Evolutionary conservation across 106 monocot genomes (phyloP), one percentile per base, ranked within the genome.

Genomic region (Dioscorea zingiberensis): DNA sequence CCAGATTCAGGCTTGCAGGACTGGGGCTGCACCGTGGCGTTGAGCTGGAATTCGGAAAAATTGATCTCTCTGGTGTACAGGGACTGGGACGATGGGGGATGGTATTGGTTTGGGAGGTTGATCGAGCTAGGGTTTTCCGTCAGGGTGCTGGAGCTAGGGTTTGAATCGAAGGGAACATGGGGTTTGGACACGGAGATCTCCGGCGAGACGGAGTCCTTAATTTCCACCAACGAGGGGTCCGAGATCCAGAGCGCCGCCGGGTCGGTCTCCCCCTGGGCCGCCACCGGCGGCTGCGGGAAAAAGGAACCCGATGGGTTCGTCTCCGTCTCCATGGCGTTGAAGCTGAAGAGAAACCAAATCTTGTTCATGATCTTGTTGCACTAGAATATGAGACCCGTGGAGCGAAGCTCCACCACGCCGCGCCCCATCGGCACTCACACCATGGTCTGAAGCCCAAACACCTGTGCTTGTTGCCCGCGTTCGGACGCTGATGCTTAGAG

Each of bases 401-500:
- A 90, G 10, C 90, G 86, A 27, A 90, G 77, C 80, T 90, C 90
- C 13, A 90, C 69, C 10, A 90, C 90, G 25, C 90, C 86, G 49
- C 25, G 65, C 14, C 55, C 80, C 7, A 90, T 67, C 0, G 90
- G 90, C 17, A 86, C 74, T 63, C 83, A 90, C 10, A 78, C 80
- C 83, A 90, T 75, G 26, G 83, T 86, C 75, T 78, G 90, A 26
- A 90, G 60, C 13, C 90, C 90, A 15, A 90, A 67, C 55, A 17
- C 27, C 64, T 80, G 77, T 12, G 80, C 83, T 69, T 90, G 86
- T 24, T 66, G 54, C 27, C 75, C 86, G 3, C 90, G 66, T 45
- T 90, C 86, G 73, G 86, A 86, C 18, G 70, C 53, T 7, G 78
- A 57, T 18, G 24, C 8, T 9, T 69, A 60, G 4, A 85, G 68